A percentile compares a stretch with the other conserved stretches of the same genome.
phyloP scores from a whole-genome alignment of 176 grass and related monocot species.

The Triticum timopheevii region DNA sequence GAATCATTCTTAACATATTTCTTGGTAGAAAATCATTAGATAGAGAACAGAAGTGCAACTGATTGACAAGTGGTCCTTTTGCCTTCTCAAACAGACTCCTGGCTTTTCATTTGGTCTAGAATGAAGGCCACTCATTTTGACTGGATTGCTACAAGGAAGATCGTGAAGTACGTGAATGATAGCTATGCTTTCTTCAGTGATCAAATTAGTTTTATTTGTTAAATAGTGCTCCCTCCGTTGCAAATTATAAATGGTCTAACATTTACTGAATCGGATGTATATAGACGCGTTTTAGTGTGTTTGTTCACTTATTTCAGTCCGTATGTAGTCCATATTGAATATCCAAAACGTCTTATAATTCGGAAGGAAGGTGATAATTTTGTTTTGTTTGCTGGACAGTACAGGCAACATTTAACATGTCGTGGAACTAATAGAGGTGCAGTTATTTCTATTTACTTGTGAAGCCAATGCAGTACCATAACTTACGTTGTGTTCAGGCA shows the following conservation, averaged over 20 bases:
- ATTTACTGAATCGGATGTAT: no score
- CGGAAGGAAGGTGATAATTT: neutral
- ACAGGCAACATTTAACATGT: conserved; percentile 14
- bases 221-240: neutral
- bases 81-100: conserved; percentile 70
- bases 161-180: conserved; percentile 47
- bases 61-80: conserved; percentile 52
- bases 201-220: conserved; percentile 34
- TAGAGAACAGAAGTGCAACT: conserved; percentile 24
- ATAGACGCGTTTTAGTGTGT: no score
- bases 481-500: neutral
- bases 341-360: no score
- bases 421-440: conserved; percentile 12
- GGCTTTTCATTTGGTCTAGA: conserved; percentile 80
- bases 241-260: no score
- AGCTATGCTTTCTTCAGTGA: conserved; percentile 32
- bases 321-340: no score
- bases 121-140: conserved; percentile 50
- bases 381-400: conserved; percentile 30
- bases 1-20: conserved; percentile 33
- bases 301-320: no score
- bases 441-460: conserved; percentile 16
- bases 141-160: conserved; percentile 49
- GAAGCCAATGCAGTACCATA: neutral
- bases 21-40: conserved; percentile 31